Evolutionary conservation across 768 basidiomycete genomes (phyloP).

Genomic region (Mycena leptocephala): DNA sequence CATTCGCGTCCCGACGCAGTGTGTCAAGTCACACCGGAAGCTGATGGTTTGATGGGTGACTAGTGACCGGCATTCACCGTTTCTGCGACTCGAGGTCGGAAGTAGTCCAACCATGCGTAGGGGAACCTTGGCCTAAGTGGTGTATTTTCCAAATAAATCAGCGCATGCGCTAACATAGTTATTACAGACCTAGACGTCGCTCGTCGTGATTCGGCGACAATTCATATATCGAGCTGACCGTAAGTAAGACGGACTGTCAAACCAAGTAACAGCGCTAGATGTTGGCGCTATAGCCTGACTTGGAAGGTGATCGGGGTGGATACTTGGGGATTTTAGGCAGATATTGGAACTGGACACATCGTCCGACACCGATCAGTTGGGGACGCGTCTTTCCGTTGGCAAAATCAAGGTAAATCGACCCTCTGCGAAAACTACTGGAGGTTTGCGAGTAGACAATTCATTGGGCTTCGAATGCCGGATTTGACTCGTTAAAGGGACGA

Average conservation of each 20-base stretch:
- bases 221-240: too few species aligned
- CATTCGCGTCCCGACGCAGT: conserved; percentile 7
- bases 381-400: background rate
- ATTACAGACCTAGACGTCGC: too few species aligned
- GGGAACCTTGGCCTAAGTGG: too few species aligned
- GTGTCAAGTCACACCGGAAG: conserved; percentile 4
- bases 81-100: background rate
- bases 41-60: conserved; percentile 13
- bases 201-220: too few species aligned
- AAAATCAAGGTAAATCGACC: background rate
- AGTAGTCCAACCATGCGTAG: too few species aligned
- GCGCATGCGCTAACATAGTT: too few species aligned
- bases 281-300: too few species aligned
- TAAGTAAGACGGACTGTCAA: too few species aligned
- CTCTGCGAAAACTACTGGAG: background rate
- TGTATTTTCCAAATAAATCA: too few species aligned
- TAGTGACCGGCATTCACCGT: background rate
- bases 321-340: too few species aligned
- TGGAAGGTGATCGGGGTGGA: too few species aligned
- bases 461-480: background rate
- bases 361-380: background rate
- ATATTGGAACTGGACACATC: background rate
- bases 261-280: too few species aligned
- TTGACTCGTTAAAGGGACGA: background rate
- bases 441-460: background rate